Evolutionary conservation across 495 filamentous ascomycete genomes (phyloP), one percentile per base, ranked within the genome.

Genomic region (Lophiostoma macrostomum): DNA sequence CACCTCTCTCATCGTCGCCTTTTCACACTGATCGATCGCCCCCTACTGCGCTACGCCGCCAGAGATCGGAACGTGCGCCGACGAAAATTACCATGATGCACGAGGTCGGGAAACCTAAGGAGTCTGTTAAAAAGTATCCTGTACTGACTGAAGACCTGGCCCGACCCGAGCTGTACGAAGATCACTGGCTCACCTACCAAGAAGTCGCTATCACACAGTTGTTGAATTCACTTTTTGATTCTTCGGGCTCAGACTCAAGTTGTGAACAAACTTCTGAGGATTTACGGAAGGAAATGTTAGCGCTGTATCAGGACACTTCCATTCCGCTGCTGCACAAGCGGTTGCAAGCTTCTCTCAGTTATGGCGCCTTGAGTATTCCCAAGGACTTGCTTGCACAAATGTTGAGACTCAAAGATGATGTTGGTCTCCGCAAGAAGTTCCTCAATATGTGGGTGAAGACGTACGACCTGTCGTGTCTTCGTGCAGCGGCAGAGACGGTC

Each of bases 131-230:
- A 4, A 66, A 75, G 35, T 83, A 80, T 55, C 77, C 80, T 7
- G 54, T 82, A 30, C 67, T 85, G 11, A 50, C 64, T 0, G 79
- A 86, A 49, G 71, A 82, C 51, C 72, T 85, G 22, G 57, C 69
- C 0, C 73, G 76, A 25, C 69, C 80, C 18, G 73, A 78, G 47
- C 70, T 86, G 61, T 86, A 85, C 58, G 81, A 85, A 56, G 82
- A 85, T 18, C 67, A 78, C 39, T 86, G 82, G 83, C 78, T 86
- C 27, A 70, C 68, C 12, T 74, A 84, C 49, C 80, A 85, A 55
- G 83, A 87, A 54, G 70, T 76, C 24, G 75, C 78, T 11, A 74
- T 87, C 24, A 77, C 79, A 4, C 80, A 84, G 54, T 64, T 85
- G 12, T 63, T 80, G 42, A 87, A 87, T 66, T 66, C 68, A 1